Conservation (phyloP, 306 rosid genomes). For the Cicer judaicum region DNA sequence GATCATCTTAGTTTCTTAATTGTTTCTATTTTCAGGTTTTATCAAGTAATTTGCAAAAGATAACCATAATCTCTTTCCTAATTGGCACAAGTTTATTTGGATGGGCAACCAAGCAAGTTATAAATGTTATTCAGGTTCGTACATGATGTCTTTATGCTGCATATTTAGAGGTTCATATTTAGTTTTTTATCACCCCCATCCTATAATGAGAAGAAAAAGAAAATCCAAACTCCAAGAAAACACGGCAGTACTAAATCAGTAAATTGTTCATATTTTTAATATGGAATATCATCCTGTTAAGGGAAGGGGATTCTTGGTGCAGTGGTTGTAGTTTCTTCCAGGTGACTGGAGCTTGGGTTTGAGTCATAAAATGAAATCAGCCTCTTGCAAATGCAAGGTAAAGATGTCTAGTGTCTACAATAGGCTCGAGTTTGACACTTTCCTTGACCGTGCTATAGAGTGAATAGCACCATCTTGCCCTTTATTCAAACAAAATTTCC, state of each 20-base stretch:
- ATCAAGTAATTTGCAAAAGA: constrained; percentile 55
- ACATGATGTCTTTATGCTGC: constrained; percentile 15
- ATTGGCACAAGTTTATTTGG: constrained; percentile 72
- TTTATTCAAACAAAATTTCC: neutral
- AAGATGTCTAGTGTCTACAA: neutral
- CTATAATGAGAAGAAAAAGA: constrained; percentile 7
- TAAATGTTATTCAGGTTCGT: constrained; percentile 88
- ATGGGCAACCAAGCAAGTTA: constrained; percentile 89
- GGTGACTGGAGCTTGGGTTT: neutral
- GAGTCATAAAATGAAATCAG: neutral
- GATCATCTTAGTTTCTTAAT: constrained; percentile 40
- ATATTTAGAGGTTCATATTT: constrained; percentile 4
- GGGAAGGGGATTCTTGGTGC: neutral
- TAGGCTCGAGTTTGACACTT: constrained; percentile 1
- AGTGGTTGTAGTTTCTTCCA: neutral
- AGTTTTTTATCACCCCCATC: constrained; percentile 26
- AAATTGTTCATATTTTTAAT: constrained; percentile 14
- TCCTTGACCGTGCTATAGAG: neutral
- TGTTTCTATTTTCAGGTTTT: constrained; percentile 65
- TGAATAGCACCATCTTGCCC: neutral
- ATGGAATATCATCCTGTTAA: constrained; percentile 24
- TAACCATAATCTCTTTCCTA: constrained; percentile 58
- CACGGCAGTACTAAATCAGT: neutral
- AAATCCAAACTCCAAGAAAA: constrained; percentile 15
- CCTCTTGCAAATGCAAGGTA: neutral